Percentiles rank a stretch among this genome's conserved stretches.
Conservation (phyloP, 148 eudicot genomes). For the Simmondsia chinensis region DNA sequence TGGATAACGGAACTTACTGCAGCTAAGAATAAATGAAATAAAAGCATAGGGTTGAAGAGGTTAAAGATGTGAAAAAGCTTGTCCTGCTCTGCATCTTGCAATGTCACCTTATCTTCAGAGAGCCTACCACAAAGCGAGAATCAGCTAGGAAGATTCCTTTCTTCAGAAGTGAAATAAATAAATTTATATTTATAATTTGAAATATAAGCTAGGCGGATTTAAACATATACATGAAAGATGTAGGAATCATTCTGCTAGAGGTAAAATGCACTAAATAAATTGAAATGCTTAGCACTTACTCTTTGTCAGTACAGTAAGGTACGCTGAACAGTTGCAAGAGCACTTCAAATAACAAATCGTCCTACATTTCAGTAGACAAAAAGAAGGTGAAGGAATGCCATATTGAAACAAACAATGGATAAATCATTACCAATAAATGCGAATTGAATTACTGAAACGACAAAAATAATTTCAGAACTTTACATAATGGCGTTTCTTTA, state of each 20-base stretch:
- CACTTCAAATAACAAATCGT: constrained; percentile 76
- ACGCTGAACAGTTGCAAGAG: constrained; percentile 57
- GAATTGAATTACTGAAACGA: no score
- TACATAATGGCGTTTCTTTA: no score
- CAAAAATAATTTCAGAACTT: no score
- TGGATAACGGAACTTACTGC: constrained; percentile 74
- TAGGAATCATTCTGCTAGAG: not conserved
- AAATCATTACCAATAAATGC: no score
- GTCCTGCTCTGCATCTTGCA: constrained; percentile 29
- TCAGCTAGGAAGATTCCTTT: constrained; percentile 8
- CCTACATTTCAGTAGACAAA: constrained; percentile 30
- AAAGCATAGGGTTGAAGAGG: constrained; percentile 58
- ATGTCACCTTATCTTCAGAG: constrained; percentile 14
- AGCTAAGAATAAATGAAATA: constrained; percentile 76
- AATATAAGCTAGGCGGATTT: no score
- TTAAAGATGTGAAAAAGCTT: constrained; percentile 37
- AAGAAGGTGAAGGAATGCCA: not conserved
- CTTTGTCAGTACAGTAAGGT: constrained; percentile 24
- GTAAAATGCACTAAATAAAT: not conserved
- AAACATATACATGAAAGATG: not conserved
- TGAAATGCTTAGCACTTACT: constrained; percentile 27
- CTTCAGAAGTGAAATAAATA: no score
- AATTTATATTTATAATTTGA: no score
- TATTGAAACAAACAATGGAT: not conserved
- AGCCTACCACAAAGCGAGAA: constrained; percentile 20